Base-by-base conservation (phyloP, 176 grass and related monocot genomes). In the Pharus latifolius region DNA sequence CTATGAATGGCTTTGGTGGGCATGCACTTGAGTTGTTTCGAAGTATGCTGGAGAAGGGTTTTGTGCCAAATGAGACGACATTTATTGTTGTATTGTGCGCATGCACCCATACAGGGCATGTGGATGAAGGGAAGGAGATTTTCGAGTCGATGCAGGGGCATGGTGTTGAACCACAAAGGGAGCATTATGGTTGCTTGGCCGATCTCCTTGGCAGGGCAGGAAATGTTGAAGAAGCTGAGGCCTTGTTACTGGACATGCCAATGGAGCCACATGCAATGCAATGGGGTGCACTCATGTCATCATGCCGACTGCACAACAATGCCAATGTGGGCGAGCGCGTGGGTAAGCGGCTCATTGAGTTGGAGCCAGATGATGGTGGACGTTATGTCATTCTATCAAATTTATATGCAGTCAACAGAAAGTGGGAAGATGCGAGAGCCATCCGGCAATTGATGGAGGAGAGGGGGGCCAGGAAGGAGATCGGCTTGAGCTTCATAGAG, bases 271-370 rank as follows among this genome's bases (percentile, higher is more conserved):
- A 84, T 18, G 88, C 88, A 19, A 66, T 84, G 3, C 88, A 87
- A 76, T 91, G 88, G 88, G 88, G 84, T 35, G 77, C 80, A n/a
- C 42, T 91, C 29, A 78, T 91, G 88, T 81, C 81, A 17, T 79
- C 88, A 47, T 87, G 80, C 46, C 49, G 20, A 20, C 73, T 67
- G 60, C 74, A 87, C 63, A 84, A 81, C 14, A 54, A 87, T 6
- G 35, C 84, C 29, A 65, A 38, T 72, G 88, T 84, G 14, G 84
- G 84, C 1, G 63, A 78, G 56, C 72, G 50, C 27, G 84, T 84
- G 3, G 88, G 88, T 52, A 91, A 84, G 62, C 37, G 57, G 16
- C 67, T 91, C 42, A 87, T 81, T 65, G 72, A 83, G 37, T 55
- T 91, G 72, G 88, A 87, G 48, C 88, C 84, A 19, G 35, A 81